phyloP scores from a whole-genome alignment of 352 stramenopile genomes.

The Phytophthora quininea region DNA sequence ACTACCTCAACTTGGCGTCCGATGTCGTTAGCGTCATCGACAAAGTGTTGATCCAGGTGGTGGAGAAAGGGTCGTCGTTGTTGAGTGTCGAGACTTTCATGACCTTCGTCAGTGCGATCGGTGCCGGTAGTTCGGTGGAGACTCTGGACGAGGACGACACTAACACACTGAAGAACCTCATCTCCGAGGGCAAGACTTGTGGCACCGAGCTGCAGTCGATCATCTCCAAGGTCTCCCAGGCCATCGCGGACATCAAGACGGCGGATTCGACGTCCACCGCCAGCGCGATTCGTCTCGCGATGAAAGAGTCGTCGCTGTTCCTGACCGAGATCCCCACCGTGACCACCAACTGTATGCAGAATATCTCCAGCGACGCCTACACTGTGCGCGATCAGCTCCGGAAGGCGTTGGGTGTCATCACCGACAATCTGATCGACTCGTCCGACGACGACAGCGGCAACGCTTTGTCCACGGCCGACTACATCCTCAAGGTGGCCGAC shows the following conservation, averaged over 20 bases:
- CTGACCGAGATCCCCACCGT: constrained; percentile 55
- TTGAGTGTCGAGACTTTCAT: constrained; percentile 41
- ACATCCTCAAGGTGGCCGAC: constrained; percentile 46
- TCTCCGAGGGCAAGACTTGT: constrained; percentile 45
- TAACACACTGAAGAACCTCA: constrained; percentile 34
- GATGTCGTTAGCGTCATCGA: constrained; percentile 41
- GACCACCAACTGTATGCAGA: constrained; percentile 44
- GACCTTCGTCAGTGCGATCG: constrained; percentile 29
- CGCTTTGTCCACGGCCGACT: constrained; percentile 39
- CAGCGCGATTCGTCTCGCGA: constrained; percentile 39
- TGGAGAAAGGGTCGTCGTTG: constrained; percentile 40
- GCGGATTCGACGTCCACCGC: constrained; percentile 24
- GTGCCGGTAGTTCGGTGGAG: constrained; percentile 25
- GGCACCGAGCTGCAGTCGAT: constrained; percentile 46
- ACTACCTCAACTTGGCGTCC: constrained; percentile 37
- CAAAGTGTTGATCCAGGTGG: constrained; percentile 37
- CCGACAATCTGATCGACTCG: constrained; percentile 52
- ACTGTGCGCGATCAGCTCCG: constrained; percentile 51
- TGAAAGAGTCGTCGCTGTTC: constrained; percentile 51
- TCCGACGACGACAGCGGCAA: constrained; percentile 36
- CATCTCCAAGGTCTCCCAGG: constrained; percentile 39
- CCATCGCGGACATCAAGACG: constrained; percentile 50
- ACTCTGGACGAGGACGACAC: constrained; percentile 25
- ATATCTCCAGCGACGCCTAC: constrained; percentile 33
- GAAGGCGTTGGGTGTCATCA: constrained; percentile 50